phyloP scores from a whole-genome alignment of 352 stramenopile genomes.

The Aphanomyces cochlioides region DNA sequence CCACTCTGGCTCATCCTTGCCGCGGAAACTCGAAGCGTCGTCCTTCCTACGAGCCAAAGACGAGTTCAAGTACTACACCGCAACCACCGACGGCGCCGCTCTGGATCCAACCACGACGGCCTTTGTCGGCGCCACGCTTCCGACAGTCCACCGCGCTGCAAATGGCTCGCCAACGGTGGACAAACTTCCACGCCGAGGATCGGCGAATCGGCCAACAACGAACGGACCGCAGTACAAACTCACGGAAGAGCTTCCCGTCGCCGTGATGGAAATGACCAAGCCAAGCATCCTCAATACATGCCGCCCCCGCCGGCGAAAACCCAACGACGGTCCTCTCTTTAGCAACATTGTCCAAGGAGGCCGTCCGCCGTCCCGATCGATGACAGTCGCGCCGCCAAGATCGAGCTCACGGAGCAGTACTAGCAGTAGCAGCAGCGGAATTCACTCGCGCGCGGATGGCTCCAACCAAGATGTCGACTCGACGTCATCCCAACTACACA shows the following conservation, averaged over 20 bases:
- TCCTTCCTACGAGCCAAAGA: not conserved
- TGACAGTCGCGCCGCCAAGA: not conserved
- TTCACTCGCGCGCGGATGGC: not conserved
- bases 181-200: not conserved
- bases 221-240: not conserved
- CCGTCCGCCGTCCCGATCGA: not conserved
- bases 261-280: conserved; percentile 15
- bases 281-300: conserved; percentile 4
- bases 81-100: not conserved
- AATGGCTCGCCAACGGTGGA: not conserved
- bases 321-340: not conserved
- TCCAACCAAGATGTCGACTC: not conserved
- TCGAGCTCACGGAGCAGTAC: too few species aligned
- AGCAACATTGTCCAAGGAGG: conserved; percentile 9
- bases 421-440: not conserved
- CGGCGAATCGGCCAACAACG: not conserved
- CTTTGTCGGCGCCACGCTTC: conserved; percentile 12
- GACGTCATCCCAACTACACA: not conserved
- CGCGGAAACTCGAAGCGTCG: not conserved
- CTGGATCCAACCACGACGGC: not conserved
- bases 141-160: not conserved
- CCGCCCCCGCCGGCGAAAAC: not conserved
- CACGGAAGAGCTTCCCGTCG: not conserved
- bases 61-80: not conserved
- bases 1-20: not conserved